Conservation (phyloP, 1,139 yeast genomes). For the Protomyces pachydermus region DNA sequence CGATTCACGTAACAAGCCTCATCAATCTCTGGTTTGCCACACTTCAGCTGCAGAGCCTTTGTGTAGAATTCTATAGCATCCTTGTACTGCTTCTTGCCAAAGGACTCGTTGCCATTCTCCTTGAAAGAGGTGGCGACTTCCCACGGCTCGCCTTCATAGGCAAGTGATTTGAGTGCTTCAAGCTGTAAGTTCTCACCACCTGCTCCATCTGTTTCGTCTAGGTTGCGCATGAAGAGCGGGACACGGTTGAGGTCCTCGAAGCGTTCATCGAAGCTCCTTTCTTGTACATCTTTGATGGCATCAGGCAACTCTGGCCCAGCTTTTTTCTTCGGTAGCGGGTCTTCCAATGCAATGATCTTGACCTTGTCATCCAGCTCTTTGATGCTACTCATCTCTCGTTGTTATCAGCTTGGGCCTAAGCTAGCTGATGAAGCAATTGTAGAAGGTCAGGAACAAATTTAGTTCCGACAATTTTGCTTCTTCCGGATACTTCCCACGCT, state of each 20-base stretch:
- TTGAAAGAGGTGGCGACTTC: constrained; percentile 88
- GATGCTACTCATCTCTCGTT: background rate
- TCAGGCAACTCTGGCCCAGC: constrained; percentile 19
- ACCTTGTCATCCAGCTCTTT: constrained; percentile 17
- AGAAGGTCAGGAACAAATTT: too few relatives aligned
- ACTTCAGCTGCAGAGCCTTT: constrained; percentile 69
- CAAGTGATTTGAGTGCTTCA: constrained; percentile 86
- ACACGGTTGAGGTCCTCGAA: constrained; percentile 71
- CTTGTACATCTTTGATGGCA: constrained; percentile 14
- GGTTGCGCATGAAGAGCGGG: constrained; percentile 91
- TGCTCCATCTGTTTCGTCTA: constrained; percentile 71
- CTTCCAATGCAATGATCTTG: constrained; percentile 12
- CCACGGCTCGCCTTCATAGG: constrained; percentile 92
- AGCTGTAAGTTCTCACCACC: constrained; percentile 70
- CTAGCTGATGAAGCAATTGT: too few relatives aligned
- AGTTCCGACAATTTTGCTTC: too few relatives aligned
- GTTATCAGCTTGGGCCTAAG: too few relatives aligned
- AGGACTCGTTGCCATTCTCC: constrained; percentile 87
- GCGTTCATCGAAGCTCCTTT: constrained; percentile 52
- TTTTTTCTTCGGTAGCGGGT: background rate
- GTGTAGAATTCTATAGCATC: constrained; percentile 75
- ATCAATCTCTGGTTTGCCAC: constrained; percentile 40
- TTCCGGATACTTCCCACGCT: background rate
- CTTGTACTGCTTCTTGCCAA: constrained; percentile 60
- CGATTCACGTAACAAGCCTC: constrained; percentile 62